Evolutionary conservation across 768 basidiomycete genomes (phyloP).

Genomic region (Lentinus tigrinus): DNA sequence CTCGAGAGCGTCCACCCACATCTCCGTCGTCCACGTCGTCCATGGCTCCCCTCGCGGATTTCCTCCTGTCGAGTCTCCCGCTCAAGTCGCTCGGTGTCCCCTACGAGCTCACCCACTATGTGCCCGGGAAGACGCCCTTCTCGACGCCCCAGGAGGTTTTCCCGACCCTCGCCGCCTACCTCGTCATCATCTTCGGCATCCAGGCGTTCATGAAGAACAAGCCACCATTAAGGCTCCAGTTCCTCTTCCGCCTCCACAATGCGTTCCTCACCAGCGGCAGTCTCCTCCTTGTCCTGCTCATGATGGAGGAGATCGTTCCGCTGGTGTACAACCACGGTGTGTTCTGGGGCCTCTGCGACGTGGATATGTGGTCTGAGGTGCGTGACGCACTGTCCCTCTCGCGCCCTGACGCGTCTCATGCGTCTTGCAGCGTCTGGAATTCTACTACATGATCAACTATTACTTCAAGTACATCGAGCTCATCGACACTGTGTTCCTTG

Average conservation of each 20-base stretch:
- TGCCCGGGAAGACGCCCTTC: constrained; percentile 74
- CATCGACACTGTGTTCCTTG: constrained; percentile 94
- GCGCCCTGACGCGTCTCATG: not conserved
- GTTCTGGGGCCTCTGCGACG: constrained; percentile 77
- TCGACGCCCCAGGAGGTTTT: constrained; percentile 74
- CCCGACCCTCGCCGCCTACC: constrained; percentile 72
- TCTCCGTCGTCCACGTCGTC: constrained; percentile 25
- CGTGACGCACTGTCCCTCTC: constrained; percentile 30
- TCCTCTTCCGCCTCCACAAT: constrained; percentile 90
- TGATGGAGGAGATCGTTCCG: constrained; percentile 89
- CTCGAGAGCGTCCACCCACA: constrained; percentile 10
- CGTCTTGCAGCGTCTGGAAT: constrained; percentile 71
- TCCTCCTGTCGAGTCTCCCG: constrained; percentile 59
- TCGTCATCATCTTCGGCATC: constrained; percentile 84
- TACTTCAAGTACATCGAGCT: constrained; percentile 98
- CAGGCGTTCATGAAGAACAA: constrained; percentile 81
- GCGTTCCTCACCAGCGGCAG: constrained; percentile 83
- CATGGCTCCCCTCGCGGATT: constrained; percentile 76
- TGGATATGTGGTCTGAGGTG: constrained; percentile 83
- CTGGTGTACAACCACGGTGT: constrained; percentile 69
- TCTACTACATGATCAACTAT: constrained; percentile 99
- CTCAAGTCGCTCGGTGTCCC: constrained; percentile 47
- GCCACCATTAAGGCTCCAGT: constrained; percentile 71
- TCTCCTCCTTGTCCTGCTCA: constrained; percentile 78
- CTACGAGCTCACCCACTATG: constrained; percentile 56